Evolutionary conservation across 345 rosid genomes (phyloP), one percentile per base, ranked within the genome.

Genomic region (Balakata baccata): DNA sequence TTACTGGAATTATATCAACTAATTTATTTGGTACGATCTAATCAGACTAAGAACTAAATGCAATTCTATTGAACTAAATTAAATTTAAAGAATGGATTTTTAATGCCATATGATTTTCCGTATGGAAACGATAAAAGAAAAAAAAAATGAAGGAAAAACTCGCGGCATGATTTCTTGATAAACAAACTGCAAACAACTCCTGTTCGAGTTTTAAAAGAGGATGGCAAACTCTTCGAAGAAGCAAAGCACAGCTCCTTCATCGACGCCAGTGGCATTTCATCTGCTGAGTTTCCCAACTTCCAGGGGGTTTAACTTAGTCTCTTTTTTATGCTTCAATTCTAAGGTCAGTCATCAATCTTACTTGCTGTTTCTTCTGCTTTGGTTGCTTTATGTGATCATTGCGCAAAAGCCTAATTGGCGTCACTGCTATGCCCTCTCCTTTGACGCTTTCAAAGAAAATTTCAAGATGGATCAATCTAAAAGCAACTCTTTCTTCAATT

Each of bases 401-500:
- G 1, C 3, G 16, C 39, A 20, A 22, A 49, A 71, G 8, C 5
- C 11, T 10, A 17, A 14, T 5, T 29, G 18, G 34, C 9, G 6
- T 45, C 1, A 64, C 73, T 51, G 61, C 70, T 29, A 85, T 77
- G 83, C 78, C 81, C 75, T 70, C 73, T 41, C 46, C 85, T 71
- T 66, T 72, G 23, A 77, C 76, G 50, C 47, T 80, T 72, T 68
- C 74, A 11, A 76, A 50, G 72, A 84, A 74, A 72, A 70, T 82
- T 70, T 61, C 71, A 75, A 71, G 23, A 16, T 78, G 81, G 78
- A 64, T 78, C 63, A 71, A 14, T 72, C 75, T 77, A 20, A 76
- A 71, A 8, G 71, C 81, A 0, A 37, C 68, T 64, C 56, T 82
- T 68, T 87, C 83, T 73, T 82, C 83, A 6, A 25, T 78, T 67